Percentiles rank a stretch among this genome's conserved stretches.
Conservation (phyloP, 1,284 basidiomycete species). For the Puccinia polysora region DNA sequence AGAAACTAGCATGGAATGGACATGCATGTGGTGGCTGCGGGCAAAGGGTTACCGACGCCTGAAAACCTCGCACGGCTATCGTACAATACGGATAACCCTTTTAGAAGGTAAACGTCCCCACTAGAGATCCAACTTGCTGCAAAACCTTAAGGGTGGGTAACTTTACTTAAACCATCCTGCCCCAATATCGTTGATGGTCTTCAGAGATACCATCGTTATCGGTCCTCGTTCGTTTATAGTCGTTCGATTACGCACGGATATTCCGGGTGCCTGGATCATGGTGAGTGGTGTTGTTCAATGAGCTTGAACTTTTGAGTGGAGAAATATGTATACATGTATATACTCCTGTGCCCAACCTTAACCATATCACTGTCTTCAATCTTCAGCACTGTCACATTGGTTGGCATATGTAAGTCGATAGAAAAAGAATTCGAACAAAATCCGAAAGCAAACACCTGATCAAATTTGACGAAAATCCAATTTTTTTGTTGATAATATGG, state of each 20-base stretch:
- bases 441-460: no score
- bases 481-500: no score
- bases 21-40: not conserved
- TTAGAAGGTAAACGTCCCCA: constrained; percentile 17
- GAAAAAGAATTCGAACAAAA: no score
- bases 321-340: not conserved
- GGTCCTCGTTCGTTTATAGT: constrained; percentile 23
- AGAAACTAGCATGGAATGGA: not conserved
- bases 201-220: constrained; percentile 41
- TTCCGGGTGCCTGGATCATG: constrained; percentile 42
- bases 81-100: constrained; percentile 40
- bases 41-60: constrained; percentile 16
- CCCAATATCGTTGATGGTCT: not conserved
- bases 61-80: constrained; percentile 7
- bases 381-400: constrained; percentile 41
- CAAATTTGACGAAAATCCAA: no score
- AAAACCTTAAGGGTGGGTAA: not conserved
- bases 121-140: not conserved
- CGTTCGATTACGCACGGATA: constrained; percentile 32
- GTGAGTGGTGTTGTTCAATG: not conserved
- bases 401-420: constrained; percentile 42
- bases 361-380: not conserved
- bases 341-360: not conserved
- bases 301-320: not conserved
- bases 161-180: not conserved